A percentile compares a stretch with the other conserved stretches of the same genome.
Conservation (phyloP, 2,329 filamentous ascomycete species). For the Gyromitra esculenta region DNA sequence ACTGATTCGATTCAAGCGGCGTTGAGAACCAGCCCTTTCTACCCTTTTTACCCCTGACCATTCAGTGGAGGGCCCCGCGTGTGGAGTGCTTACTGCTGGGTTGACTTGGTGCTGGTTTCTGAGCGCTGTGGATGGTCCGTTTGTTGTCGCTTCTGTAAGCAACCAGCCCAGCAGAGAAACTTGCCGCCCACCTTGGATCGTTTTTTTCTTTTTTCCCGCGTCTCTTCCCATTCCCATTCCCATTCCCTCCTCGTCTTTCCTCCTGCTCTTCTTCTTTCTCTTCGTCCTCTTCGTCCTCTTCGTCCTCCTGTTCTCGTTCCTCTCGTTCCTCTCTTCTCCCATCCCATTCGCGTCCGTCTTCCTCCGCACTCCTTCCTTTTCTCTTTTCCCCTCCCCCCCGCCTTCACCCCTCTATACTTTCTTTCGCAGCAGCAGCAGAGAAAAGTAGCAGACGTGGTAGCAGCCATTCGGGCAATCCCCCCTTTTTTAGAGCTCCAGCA, state of each 20-base stretch:
- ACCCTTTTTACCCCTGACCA: constrained; percentile 48
- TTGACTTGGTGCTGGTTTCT: constrained; percentile 30
- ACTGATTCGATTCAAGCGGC: constrained; percentile 31
- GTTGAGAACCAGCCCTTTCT: constrained; percentile 23
- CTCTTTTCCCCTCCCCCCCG: constrained; percentile 47
- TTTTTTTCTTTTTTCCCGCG: constrained; percentile 44
- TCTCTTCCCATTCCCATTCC: constrained; percentile 25
- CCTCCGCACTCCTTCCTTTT: constrained; percentile 54
- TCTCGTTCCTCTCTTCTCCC: constrained; percentile 26
- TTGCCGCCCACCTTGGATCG: constrained; percentile 40
- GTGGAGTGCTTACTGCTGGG: constrained; percentile 22
- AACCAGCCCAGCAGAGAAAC: constrained; percentile 31
- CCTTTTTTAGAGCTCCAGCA: constrained; percentile 41
- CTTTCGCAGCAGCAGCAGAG: constrained; percentile 47
- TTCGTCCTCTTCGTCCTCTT: constrained; percentile 52
- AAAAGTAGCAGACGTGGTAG: constrained; percentile 35
- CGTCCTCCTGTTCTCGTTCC: constrained; percentile 50
- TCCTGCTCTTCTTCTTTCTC: constrained; percentile 31
- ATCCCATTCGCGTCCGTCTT: constrained; percentile 41
- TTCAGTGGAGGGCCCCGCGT: constrained; percentile 4
- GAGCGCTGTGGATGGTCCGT: constrained; percentile 34
- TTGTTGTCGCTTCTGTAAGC: constrained; percentile 46
- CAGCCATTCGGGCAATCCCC: constrained; percentile 39
- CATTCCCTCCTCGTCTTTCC: constrained; percentile 25
- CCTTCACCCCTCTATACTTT: constrained; percentile 47